Evolutionary conservation across 495 filamentous ascomycete species (phyloP).

Genomic region (Neurospora sp.): DNA sequence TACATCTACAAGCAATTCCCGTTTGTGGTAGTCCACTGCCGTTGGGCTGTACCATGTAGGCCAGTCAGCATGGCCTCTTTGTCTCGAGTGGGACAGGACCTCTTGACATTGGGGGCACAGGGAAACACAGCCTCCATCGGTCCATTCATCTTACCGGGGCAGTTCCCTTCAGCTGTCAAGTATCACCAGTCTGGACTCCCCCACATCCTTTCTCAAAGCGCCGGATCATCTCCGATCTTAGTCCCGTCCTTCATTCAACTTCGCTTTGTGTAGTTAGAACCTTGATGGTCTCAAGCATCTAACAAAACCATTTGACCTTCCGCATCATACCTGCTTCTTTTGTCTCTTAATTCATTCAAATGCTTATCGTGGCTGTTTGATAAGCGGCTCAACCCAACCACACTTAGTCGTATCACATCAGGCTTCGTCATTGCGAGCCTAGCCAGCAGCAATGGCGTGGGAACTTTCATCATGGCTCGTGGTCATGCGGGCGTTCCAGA

Average conservation of each 20-base stretch:
- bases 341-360: not conserved
- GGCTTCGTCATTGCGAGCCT: not conserved
- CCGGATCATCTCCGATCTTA: not conserved
- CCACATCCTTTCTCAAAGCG: not conserved
- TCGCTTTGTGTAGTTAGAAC: not conserved
- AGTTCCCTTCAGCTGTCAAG: not conserved
- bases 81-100: not conserved
- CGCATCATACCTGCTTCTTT: not conserved
- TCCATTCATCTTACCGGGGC: not conserved
- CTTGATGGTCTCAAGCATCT: not conserved
- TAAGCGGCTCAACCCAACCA: not conserved
- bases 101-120: not conserved
- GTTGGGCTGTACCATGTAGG: not conserved
- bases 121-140: not conserved
- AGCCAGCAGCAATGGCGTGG: slow-evolving; percentile 22
- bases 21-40: not conserved
- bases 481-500: slow-evolving; percentile 22
- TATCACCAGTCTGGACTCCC: not conserved
- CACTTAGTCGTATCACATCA: not conserved
- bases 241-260: not conserved
- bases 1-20: not conserved
- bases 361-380: not conserved
- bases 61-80: not conserved
- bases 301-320: not conserved
- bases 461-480: slow-evolving; percentile 24